Conservation (phyloP, 306 rosid genomes). For the Lathyrus sativus region DNA sequence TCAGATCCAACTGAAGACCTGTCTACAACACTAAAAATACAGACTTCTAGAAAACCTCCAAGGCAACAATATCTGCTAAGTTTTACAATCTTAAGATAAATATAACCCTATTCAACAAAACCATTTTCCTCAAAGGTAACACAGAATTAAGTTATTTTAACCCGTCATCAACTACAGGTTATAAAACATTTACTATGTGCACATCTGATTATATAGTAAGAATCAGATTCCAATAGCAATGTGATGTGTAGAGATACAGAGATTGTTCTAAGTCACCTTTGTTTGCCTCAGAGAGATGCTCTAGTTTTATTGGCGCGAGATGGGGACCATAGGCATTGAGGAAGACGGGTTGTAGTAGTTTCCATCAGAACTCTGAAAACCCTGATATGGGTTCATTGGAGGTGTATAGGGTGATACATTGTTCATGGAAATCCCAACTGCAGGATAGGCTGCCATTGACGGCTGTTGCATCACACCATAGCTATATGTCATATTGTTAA, state of each 20-base stretch:
- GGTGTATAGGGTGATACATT: slow-evolving; percentile 55
- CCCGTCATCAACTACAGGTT: slow-evolving; percentile 37
- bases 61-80: slow-evolving; percentile 29
- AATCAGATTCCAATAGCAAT: slow-evolving; percentile 51
- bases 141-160: slow-evolving; percentile 25
- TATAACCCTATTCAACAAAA: slow-evolving; percentile 43
- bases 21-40: slow-evolving; percentile 37
- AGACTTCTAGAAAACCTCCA: slow-evolving; percentile 37
- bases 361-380: slow-evolving; percentile 89
- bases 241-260: slow-evolving; percentile 28
- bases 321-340: slow-evolving; percentile 82
- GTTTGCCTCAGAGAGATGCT: slow-evolving; percentile 33
- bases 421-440: slow-evolving; percentile 51
- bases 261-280: slow-evolving; percentile 27
- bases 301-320: slow-evolving; percentile 68
- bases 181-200: slow-evolving; percentile 63
- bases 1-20: slow-evolving; percentile 20
- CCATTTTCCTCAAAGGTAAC: slow-evolving; percentile 37
- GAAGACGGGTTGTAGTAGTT: slow-evolving; percentile 73
- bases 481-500: slow-evolving; percentile 56
- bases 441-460: slow-evolving; percentile 54
- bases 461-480: slow-evolving; percentile 65
- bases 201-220: slow-evolving; percentile 46
- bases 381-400: slow-evolving; percentile 64
- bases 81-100: slow-evolving; percentile 38